Evolutionary conservation across 371 early-diverging fungal genomes (phyloP), one percentile per base, ranked within the genome.

Genomic region (Paraphysoderma sedebokerense): DNA sequence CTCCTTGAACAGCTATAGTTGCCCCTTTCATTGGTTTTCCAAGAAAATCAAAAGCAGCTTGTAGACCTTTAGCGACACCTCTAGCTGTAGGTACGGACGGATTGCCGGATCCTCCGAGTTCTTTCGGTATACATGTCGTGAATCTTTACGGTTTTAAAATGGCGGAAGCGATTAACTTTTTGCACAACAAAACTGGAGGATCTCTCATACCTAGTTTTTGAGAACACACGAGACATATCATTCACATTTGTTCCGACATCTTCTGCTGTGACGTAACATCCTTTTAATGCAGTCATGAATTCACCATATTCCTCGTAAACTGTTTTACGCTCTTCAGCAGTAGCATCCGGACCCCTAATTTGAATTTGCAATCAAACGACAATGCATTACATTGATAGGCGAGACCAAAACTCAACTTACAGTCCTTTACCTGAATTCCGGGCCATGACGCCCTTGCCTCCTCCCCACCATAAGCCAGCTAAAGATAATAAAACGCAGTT

Each of bases 381-480:
- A 26, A 15, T 13, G 46, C 28, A 40, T 13, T 9, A 27, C 28
- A 12, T 6, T 15, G 20, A 53, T 4, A 1, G 27, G 24, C 22
- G n/a, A n/a, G n/a, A n/a, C n/a, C n/a, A n/a, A n/a, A 30, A 26
- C 34, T 11, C 19, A 17, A 34, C 57, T 56, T 26, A 53, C 47
- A 62, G 46, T 1, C 62, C 63, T 23, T 19, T 50, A 22, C 65
- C 65, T 6, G 60, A 45, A 53, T 62, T 65, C 8, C 58, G 38
- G 6, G 60, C 62, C 19, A 65, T 58, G 26, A 60, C 48, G 24
- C 63, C 65, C 52, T 65, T 65, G 15, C 62, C 65, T 30, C 65
- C 65, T 23, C 65, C 65, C 62, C 60, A 62, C 54, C 56, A 44
- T 22, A 36, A 13, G 5, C 45, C 45, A 12, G 32, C 23, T 41